Evolutionary conservation across 208 protist species (phyloP), one percentile per base, ranked within the genome.

Genomic region (Leishmania arabica): DNA sequence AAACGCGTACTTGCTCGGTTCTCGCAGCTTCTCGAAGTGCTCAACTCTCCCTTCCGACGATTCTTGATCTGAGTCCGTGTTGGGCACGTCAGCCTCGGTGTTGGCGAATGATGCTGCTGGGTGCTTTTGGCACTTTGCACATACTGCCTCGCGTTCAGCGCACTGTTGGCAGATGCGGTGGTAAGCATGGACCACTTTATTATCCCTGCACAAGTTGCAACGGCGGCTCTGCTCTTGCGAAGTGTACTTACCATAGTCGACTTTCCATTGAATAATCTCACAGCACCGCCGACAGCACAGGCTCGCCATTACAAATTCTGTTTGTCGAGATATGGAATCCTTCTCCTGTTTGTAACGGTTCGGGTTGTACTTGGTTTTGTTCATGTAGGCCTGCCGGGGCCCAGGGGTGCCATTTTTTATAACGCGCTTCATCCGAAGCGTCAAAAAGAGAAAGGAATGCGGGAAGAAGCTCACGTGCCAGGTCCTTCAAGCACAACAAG

Each of bases 211-310:
- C 1, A 78, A 47, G 70, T 97, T 96, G 85, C 95, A 98, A 77
- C 90, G 91, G 2, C 86, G 83, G 1, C 88, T 70, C 42, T 81
- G 85, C 53, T 95, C 88, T 42, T 90, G 87, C 5, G 86, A 84
- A 21, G 79, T 78, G 78, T 95, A 98, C 80, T 98, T 97, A 1
- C 95, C 95, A 71, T 95, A 98, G 66, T 95, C 90, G 7, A 95
- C 84, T 80, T 97, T 97, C 95, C 95, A 98, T 47, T 95, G 87
- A 74, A 98, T 88, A 31, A 97, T 95, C 24, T 97, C 90, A 74
- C 89, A 95, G 86, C 95, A 98, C 13, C 93, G 89, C 15, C 88
- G 80, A 70, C 93, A 96, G 79, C 93, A 97, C 49, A 97, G 77
- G 70, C 90, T 95, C 13, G 92, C 95, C 90, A 95, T 95, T 13